Evolutionary conservation across 179 eudicot species (phyloP), one percentile per base, ranked within the genome.

Genomic region (Vitellaria paradoxa): DNA sequence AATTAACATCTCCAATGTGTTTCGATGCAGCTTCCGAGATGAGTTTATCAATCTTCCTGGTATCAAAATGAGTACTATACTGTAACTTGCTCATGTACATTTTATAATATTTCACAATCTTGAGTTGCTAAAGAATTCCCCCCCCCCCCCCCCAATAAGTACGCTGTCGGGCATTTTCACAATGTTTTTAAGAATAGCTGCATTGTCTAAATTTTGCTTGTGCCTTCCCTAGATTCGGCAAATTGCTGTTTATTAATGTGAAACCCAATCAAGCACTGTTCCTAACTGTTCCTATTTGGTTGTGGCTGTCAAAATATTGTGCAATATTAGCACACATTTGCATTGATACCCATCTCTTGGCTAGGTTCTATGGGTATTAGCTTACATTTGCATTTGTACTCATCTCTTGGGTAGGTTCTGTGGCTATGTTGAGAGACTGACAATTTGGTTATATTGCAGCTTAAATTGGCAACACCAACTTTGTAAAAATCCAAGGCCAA

Each of bases 381-480:
- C 62, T 24, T 75, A 21, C 17, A 12, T 65, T 53, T 15, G 60
- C 13, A 52, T 37, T 26, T 49, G 12, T 23, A 15, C 42, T 21
- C 42, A n/a, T 46, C 64, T 20, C 55, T 59, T 7, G 62, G 67
- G 23, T 47, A 26, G 74, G 72, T 15, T 68, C 23, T 45, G 24
- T n/a, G 40, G n/a, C 23, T 17, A 24, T 10, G 55, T n/a, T 18
- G 49, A 24, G 74, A 78, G 56, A 79, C 70, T 80, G 74, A 74
- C 46, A 30, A 40, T 74, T 80, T 73, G 40, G 0, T 45, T 47
- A 26, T 77, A 40, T 46, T 84, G 86, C 91, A 95, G 99, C 81
- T 85, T 95, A 80, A 95, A 95, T 82, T 95, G 98, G 99, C 99
- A 95, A 88, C 98, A 95, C 79, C 98, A 93, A 74, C 96, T 95